These are phyloP conservation scores for Pichia californica DNA, from an alignment of 805 yeast species.

Conservation along the genomic window DNA sequence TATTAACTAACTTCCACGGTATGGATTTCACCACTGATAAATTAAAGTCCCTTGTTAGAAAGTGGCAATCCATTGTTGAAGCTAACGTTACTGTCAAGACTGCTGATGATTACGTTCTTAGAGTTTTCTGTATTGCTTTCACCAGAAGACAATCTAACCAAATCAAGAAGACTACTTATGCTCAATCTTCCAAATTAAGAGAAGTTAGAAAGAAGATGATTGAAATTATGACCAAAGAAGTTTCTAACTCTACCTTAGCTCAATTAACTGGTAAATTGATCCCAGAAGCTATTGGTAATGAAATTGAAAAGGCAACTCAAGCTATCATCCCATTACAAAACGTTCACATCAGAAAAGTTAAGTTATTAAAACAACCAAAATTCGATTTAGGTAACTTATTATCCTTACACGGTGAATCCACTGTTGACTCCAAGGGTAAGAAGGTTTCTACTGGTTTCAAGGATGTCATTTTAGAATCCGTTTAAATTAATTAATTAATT, in stretches of 20 bases:
- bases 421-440: conserved; percentile 96
- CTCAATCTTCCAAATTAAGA: conserved; percentile 96
- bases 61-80: conserved; percentile 98
- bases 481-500: too few species aligned
- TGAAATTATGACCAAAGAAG: conserved; percentile 96
- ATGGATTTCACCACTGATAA: conserved; percentile 97
- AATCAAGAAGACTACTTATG: conserved; percentile 95
- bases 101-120: conserved; percentile 92
- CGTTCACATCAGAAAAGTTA: conserved; percentile 98
- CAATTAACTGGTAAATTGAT: conserved; percentile 96
- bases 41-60: conserved; percentile 95
- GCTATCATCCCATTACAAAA: conserved; percentile 96
- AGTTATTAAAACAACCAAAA: conserved; percentile 97
- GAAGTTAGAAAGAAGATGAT: conserved; percentile 95
- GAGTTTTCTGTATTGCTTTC: conserved; percentile 96
- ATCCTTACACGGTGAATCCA: conserved; percentile 95
- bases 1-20: conserved; percentile 99
- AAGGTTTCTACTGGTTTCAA: conserved; percentile 93
- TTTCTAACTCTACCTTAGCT: conserved; percentile 87
- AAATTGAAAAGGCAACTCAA: conserved; percentile 93
- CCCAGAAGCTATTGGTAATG: conserved; percentile 98
- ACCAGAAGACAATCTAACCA: conserved; percentile 97
- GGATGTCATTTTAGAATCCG: conserved; percentile 97
- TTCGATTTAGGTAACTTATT: conserved; percentile 95
- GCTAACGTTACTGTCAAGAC: conserved; percentile 98